These are phyloP conservation scores for Trichosanthes truncata DNA, from an alignment of 306 rosid genomes.

Conservation along the genomic window DNA sequence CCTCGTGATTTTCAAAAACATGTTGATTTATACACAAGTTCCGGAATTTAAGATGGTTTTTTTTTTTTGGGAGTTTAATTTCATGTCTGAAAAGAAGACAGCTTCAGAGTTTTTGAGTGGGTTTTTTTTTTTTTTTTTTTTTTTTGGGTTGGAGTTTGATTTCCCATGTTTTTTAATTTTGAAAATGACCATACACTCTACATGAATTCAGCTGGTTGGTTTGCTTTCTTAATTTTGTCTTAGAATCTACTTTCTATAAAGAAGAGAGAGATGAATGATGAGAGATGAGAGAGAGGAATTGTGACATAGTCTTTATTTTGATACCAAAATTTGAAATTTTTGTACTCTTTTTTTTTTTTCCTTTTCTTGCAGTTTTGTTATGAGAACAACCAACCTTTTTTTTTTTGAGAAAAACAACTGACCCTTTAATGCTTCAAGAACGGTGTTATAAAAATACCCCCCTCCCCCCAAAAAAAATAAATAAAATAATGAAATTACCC, in stretches of 20 bases:
- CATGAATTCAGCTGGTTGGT: background rate
- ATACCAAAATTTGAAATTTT: background rate
- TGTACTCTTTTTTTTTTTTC: background rate
- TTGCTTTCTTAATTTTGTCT: constrained; percentile 9
- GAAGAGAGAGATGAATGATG: background rate
- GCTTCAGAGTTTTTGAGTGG: background rate
- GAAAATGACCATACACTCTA: constrained; percentile 29
- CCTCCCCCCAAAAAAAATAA: background rate
- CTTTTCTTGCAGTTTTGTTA: background rate
- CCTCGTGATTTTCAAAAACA: background rate
- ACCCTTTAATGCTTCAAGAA: background rate
- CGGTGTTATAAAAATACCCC: background rate
- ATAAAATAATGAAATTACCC: background rate
- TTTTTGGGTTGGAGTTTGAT: background rate
- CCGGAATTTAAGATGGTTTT: background rate
- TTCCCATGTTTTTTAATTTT: background rate
- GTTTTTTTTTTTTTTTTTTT: background rate
- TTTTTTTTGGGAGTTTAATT: background rate
- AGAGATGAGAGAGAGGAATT: background rate
- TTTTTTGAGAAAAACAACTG: background rate
- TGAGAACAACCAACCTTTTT: background rate
- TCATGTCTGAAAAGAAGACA: background rate
- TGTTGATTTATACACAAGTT: background rate
- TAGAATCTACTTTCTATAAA: constrained; percentile 12
- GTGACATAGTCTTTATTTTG: background rate